Evolutionary conservation across 2,329 filamentous ascomycete genomes (phyloP).

Genomic region (Calcarisporium arbuscula): DNA sequence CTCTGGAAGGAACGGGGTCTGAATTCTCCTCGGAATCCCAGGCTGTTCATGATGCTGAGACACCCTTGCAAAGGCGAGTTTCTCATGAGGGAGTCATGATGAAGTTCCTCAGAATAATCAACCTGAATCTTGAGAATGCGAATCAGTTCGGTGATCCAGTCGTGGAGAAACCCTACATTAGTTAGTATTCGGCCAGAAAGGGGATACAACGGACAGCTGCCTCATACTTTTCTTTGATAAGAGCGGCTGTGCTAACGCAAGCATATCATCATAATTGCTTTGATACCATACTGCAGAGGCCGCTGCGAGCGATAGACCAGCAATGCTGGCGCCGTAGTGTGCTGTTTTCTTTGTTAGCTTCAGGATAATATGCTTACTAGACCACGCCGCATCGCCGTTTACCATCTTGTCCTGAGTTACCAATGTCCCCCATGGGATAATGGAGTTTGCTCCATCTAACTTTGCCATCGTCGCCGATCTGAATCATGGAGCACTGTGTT

Average conservation of each 20-base stretch:
- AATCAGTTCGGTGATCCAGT: slow-evolving; percentile 62
- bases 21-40: slow-evolving; percentile 65
- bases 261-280: slow-evolving; percentile 61
- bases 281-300: slow-evolving; percentile 39
- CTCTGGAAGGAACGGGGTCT: slow-evolving; percentile 58
- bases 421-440: slow-evolving; percentile 43
- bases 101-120: slow-evolving; percentile 74
- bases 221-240: slow-evolving; percentile 27
- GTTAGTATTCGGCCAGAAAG: slow-evolving; percentile 10
- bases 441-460: slow-evolving; percentile 52
- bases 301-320: slow-evolving; percentile 50
- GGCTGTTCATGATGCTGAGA: slow-evolving; percentile 70
- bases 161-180: slow-evolving; percentile 47
- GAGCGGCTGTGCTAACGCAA: slow-evolving; percentile 57
- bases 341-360: slow-evolving; percentile 29
- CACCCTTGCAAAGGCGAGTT: slow-evolving; percentile 69
- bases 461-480: slow-evolving; percentile 52
- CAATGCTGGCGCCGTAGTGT: slow-evolving; percentile 52
- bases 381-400: slow-evolving; percentile 8
- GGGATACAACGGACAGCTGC: slow-evolving; percentile 1
- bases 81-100: slow-evolving; percentile 65
- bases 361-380: neutral
- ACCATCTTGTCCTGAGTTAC: slow-evolving; percentile 44
- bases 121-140: slow-evolving; percentile 65
- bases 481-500: slow-evolving; percentile 51